Evolutionary conservation across 2,329 filamentous ascomycete species (phyloP), one percentile per base, ranked within the genome.

Genomic region (Aspergillus hiratsukae): DNA sequence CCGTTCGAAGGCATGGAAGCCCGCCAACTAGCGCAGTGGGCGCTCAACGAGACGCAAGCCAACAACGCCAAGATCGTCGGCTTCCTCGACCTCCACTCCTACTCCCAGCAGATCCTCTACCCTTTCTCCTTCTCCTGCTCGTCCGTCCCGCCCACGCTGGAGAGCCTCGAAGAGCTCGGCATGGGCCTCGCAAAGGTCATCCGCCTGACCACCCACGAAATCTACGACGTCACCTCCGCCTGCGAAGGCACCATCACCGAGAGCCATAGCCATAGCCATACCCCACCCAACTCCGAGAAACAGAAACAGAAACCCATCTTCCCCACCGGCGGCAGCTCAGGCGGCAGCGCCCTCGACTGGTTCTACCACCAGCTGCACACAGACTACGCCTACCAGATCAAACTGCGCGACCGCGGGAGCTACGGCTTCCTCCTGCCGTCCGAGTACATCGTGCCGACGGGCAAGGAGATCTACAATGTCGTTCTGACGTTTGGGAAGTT

Each of bases 21-120:
- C 2, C 81, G 82, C 52, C 78, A 82, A 17, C 81, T 97, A 51
- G 87, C 90, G 3, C 80, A 87, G 49, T 99, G 93, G 93, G 90
- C 90, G 1, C 84, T 80, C 65, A 93, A 91, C 67, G 83, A 96
- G 72, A 91, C 87, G 0, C 78, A 82, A 7, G 79, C 85, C 62
- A 84, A 87, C 69, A 86, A 88, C 55, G 85, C 87, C 52, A 81
- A 87, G 17, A 91, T 97, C 63, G 83, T 92, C n/a, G 91, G 88
- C 3, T 87, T 95, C 61, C 71, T 97, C 48, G 94, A 99, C 71
- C 80, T 97, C 27, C 94, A 99, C 74, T 93, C 90, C 1, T 99
- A 97, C 73, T 95, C 91, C 0, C 92, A 99, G 75, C 89, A 97
- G 74, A 87, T 99, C 23, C 81, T 97, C 8, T 97, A 94, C 70